These are phyloP conservation scores for Hypomontagnella monticulosa DNA, from an alignment of 495 filamentous ascomycete species.

Conservation along the genomic window DNA sequence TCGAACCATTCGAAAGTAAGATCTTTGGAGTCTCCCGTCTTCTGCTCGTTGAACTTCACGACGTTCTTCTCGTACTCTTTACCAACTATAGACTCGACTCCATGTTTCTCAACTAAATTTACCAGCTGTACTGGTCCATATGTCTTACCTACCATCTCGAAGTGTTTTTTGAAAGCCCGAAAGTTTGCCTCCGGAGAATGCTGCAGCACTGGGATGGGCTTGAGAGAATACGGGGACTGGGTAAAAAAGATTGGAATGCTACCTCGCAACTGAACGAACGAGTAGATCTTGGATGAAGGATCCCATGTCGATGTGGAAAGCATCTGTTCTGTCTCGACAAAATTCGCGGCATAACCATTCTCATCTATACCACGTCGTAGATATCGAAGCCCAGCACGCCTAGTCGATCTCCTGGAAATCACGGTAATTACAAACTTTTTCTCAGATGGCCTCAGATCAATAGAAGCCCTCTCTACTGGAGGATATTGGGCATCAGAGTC, in stretches of 20 bases:
- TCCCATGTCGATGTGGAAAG: constrained; percentile 71
- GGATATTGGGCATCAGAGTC: constrained; percentile 24
- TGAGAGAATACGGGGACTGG: constrained; percentile 91
- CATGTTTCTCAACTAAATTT: constrained; percentile 86
- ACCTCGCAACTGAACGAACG: constrained; percentile 84
- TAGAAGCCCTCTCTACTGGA: constrained; percentile 30
- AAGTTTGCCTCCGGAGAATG: constrained; percentile 81
- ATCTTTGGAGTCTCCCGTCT: constrained; percentile 48
- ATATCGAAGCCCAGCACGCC: constrained; percentile 88
- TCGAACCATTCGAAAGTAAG: constrained; percentile 93
- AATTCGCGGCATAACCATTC: constrained; percentile 86
- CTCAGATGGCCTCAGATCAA: constrained; percentile 49
- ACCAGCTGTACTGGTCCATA: constrained; percentile 85
- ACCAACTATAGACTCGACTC: constrained; percentile 80
- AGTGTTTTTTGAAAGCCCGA: constrained; percentile 80
- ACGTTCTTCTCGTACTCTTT: constrained; percentile 76
- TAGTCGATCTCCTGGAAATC: constrained; percentile 84
- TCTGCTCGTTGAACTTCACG: constrained; percentile 68
- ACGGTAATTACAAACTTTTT: constrained; percentile 78
- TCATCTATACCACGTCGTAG: constrained; percentile 92
- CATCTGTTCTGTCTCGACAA: constrained; percentile 93
- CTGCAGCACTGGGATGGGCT: constrained; percentile 82
- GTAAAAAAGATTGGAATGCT: constrained; percentile 94
- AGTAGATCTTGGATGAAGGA: constrained; percentile 70
- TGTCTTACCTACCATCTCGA: constrained; percentile 66